These are phyloP conservation scores for Chlorella sorokiniana DNA, from an alignment of 139 green algal genomes.

Conservation along the genomic window DNA sequence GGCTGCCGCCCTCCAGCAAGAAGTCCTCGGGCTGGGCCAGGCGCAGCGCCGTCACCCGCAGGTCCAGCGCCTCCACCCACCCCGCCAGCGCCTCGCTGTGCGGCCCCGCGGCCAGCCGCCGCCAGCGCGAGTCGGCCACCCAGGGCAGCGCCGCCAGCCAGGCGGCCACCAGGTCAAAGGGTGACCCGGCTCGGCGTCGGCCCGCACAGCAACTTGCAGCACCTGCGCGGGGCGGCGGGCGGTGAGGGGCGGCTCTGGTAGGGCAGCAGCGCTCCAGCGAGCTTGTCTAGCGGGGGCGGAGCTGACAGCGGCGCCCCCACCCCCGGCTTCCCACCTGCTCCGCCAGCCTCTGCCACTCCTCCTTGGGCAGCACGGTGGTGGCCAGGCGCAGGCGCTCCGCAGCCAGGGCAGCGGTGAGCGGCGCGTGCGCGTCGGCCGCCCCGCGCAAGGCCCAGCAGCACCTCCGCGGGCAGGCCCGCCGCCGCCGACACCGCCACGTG, in stretches of 20 bases:
- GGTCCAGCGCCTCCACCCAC: slow-evolving; percentile 26
- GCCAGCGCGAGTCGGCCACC: slow-evolving; percentile 54
- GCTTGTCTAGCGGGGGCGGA: not conserved
- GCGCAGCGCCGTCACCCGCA: slow-evolving; percentile 28
- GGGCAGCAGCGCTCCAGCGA: not conserved
- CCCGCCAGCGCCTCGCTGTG: slow-evolving; percentile 4
- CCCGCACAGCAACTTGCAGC: slow-evolving; percentile 9
- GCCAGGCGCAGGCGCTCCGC: slow-evolving; percentile 18
- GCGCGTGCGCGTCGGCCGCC: not conserved
- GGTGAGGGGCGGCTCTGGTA: not conserved
- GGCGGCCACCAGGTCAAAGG: slow-evolving; percentile 29
- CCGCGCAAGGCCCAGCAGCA: slow-evolving; percentile 18
- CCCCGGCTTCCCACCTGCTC: not conserved
- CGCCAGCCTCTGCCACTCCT: slow-evolving; percentile 25
- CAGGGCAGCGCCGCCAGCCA: slow-evolving; percentile 52
- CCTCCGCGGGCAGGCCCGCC: not conserved
- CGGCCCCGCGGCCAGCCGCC: slow-evolving; percentile 31
- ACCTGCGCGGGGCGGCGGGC: not conserved
- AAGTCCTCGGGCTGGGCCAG: slow-evolving; percentile 21
- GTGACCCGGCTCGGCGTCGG: slow-evolving; percentile 14
- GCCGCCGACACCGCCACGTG: slow-evolving; percentile 5
- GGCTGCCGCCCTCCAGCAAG: not conserved
- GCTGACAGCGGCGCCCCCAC: not conserved
- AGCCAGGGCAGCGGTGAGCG: slow-evolving; percentile 18
- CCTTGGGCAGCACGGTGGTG: slow-evolving; percentile 21